Conservation (phyloP, 2,329 filamentous ascomycete species). For the Simplicillium sp. region DNA sequence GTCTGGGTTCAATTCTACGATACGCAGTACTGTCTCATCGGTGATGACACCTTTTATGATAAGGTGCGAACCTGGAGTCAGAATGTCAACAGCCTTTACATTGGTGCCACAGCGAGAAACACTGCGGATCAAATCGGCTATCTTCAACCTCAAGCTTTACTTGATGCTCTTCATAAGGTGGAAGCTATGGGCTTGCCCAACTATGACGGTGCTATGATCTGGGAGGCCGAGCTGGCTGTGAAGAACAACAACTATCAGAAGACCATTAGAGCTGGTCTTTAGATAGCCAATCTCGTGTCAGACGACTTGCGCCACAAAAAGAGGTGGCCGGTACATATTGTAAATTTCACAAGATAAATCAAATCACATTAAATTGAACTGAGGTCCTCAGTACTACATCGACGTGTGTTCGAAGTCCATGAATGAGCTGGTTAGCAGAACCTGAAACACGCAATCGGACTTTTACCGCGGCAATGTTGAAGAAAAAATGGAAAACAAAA, state of each 20-base stretch:
- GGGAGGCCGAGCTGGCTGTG: conserved; percentile 47
- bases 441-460: too few relatives aligned
- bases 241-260: conserved; percentile 36
- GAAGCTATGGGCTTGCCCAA: conserved; percentile 42
- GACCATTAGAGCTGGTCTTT: neutral
- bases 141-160: conserved; percentile 27
- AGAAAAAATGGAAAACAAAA: too few relatives aligned
- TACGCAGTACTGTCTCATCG: conserved; percentile 47
- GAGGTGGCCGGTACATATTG: too few relatives aligned
- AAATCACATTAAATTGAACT: too few relatives aligned
- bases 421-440: too few relatives aligned
- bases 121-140: conserved; percentile 42
- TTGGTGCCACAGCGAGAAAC: conserved; percentile 45
- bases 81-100: conserved; percentile 45
- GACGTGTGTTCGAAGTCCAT: too few relatives aligned
- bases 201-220: conserved; percentile 57
- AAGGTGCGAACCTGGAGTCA: conserved; percentile 56
- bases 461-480: too few relatives aligned
- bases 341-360: too few relatives aligned
- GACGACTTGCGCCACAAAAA: too few relatives aligned
- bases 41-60: conserved; percentile 42
- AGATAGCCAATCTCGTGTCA: neutral
- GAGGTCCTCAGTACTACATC: too few relatives aligned
- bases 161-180: conserved; percentile 28
- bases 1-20: conserved; percentile 56